These are phyloP conservation scores for Handroanthus guayacan DNA, from an alignment of 257 asterid species.

Conservation along the genomic window DNA sequence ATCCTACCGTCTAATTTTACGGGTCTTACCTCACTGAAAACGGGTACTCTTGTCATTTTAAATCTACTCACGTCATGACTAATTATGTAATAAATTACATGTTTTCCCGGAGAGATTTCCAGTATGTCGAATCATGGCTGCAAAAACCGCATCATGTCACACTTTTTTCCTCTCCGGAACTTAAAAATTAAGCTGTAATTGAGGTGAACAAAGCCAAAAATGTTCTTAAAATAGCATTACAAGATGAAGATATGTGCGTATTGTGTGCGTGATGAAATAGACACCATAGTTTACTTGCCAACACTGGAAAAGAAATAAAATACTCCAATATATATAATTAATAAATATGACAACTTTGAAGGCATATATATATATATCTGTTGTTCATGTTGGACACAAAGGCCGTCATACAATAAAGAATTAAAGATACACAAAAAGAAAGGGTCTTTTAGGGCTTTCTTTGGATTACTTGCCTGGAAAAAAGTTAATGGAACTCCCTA, in stretches of 20 bases:
- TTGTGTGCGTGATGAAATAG: neutral
- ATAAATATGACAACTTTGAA: neutral
- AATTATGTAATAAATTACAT: too few species aligned
- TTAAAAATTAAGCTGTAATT: too few species aligned
- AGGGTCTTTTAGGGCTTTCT: conserved; percentile 19
- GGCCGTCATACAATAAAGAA: conserved; percentile 6
- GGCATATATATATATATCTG: conserved; percentile 13
- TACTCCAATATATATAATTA: too few species aligned
- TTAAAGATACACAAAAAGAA: conserved; percentile 13
- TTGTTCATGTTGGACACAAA: conserved; percentile 24
- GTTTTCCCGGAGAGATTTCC: too few species aligned
- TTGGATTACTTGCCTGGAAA: conserved; percentile 25
- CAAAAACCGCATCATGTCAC: too few species aligned
- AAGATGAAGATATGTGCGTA: neutral
- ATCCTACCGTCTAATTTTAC: too few species aligned
- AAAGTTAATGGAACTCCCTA: conserved; percentile 11
- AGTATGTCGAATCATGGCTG: too few species aligned
- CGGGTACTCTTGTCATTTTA: too few species aligned
- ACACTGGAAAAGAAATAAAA: conserved; percentile 29
- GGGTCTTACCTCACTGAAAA: too few species aligned
- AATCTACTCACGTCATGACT: too few species aligned
- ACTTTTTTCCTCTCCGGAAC: too few species aligned
- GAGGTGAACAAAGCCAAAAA: too few species aligned
- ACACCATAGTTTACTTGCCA: conserved; percentile 28
- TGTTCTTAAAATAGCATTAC: neutral